Evolutionary conservation across 1,284 basidiomycete genomes (phyloP).

Genomic region (Marasmius sp.): DNA sequence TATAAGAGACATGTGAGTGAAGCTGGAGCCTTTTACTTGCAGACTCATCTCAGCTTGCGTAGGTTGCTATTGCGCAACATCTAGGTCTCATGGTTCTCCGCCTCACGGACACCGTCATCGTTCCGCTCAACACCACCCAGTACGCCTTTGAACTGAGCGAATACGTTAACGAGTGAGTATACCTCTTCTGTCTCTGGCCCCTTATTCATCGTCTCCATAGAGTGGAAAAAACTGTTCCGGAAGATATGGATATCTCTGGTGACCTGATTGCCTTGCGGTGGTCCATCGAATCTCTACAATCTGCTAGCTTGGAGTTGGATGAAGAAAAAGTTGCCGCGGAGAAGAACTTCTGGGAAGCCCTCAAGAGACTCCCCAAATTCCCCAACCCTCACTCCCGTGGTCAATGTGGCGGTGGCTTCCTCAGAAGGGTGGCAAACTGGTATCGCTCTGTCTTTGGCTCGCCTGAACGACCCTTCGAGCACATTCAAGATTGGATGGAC

Average conservation of each 20-base stretch:
- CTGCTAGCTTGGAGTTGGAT: slow-evolving; percentile 56
- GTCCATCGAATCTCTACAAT: slow-evolving; percentile 46
- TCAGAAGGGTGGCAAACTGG: not conserved
- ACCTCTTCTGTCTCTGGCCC: slow-evolving; percentile 1
- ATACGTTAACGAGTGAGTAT: slow-evolving; percentile 55
- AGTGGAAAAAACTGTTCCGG: slow-evolving; percentile 35
- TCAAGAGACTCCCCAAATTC: slow-evolving; percentile 19
- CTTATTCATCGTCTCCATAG: slow-evolving; percentile 27
- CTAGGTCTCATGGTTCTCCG: slow-evolving; percentile 64
- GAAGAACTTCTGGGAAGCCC: slow-evolving; percentile 37
- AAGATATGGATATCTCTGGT: not conserved
- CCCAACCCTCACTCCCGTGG: not conserved
- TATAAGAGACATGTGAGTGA: slow-evolving; percentile 67
- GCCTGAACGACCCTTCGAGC: not conserved
- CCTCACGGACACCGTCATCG: slow-evolving; percentile 55
- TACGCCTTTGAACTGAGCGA: slow-evolving; percentile 63
- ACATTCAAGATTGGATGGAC: not conserved
- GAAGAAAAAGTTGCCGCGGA: slow-evolving; percentile 48
- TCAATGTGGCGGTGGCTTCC: not conserved
- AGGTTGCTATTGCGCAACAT: slow-evolving; percentile 45
- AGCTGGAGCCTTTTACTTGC: not conserved
- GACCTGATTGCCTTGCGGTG: slow-evolving; percentile 14
- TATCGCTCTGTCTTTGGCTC: not conserved
- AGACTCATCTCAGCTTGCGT: not conserved
- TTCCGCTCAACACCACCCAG: slow-evolving; percentile 78